These are phyloP conservation scores for Pseudogymnoascus sp. DNA, from an alignment of 2,329 filamentous ascomycete genomes.

Conservation along the genomic window DNA sequence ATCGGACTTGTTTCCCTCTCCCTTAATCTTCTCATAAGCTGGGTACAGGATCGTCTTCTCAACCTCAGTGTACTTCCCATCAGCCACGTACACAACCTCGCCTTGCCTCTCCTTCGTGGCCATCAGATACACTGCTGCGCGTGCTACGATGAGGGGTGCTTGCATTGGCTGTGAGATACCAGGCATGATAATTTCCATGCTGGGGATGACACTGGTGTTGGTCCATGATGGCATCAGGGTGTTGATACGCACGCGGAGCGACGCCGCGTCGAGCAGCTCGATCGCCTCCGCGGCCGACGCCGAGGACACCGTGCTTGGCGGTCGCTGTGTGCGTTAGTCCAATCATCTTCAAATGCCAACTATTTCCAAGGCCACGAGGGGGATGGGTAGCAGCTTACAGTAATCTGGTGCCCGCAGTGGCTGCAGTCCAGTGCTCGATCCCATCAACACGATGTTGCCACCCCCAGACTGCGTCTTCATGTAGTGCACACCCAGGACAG, in stretches of 20 bases:
- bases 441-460: conserved; percentile 49
- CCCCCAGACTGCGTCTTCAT: conserved; percentile 41
- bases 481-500: conserved; percentile 42
- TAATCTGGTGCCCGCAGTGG: conserved; percentile 47
- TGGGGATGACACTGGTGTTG: conserved; percentile 40
- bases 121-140: conserved; percentile 43
- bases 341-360: neutral
- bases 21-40: conserved; percentile 29
- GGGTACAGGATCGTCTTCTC: conserved; percentile 40
- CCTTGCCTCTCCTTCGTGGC: conserved; percentile 41
- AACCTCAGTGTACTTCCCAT: conserved; percentile 46
- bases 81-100: conserved; percentile 45
- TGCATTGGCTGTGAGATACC: conserved; percentile 38
- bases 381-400: conserved; percentile 25
- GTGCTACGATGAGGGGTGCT: conserved; percentile 41
- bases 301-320: conserved; percentile 49
- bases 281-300: conserved; percentile 47
- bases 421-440: conserved; percentile 45
- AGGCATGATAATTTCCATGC: conserved; percentile 32
- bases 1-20: conserved; percentile 30
- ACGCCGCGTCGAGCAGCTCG: conserved; percentile 25
- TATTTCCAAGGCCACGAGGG: neutral
- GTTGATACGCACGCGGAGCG: conserved; percentile 48
- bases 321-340: conserved; percentile 31
- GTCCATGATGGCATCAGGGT: conserved; percentile 51